A percentile compares a stretch with the other conserved stretches of the same genome.
phyloP scores from a whole-genome alignment of 371 early-diverging fungal species.

The Rhizopus microsporus region DNA sequence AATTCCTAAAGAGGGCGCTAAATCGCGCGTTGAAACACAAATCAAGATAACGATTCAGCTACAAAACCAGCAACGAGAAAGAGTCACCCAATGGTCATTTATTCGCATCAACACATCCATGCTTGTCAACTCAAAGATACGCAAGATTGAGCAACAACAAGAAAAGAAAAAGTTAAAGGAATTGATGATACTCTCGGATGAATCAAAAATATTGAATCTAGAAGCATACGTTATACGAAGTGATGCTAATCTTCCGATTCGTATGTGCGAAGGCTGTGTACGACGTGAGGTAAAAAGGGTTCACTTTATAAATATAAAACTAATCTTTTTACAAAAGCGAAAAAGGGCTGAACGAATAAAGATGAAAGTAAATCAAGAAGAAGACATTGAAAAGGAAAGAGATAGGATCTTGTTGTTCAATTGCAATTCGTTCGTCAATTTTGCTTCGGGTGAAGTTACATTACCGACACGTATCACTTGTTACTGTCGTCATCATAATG shows the following conservation, averaged over 20 bases:
- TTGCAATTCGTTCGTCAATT: constrained; percentile 77
- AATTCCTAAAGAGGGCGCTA: constrained; percentile 74
- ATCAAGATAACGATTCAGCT: constrained; percentile 85
- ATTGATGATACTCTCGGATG: constrained; percentile 21
- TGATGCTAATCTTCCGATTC: constrained; percentile 70
- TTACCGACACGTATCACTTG: constrained; percentile 91
- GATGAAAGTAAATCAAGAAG: constrained; percentile 28
- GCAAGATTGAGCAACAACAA: constrained; percentile 16
- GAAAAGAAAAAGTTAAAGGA: constrained; percentile 1
- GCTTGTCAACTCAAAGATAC: constrained; percentile 56
- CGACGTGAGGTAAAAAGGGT: constrained; percentile 66
- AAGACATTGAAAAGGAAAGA: constrained; percentile 57
- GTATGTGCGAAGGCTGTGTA: constrained; percentile 80
- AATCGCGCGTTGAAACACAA: constrained; percentile 92
- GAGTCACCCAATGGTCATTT: constrained; percentile 75
- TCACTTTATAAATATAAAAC: constrained; percentile 13
- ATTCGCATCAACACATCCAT: constrained; percentile 77
- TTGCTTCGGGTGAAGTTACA: constrained; percentile 80
- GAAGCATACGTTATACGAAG: constrained; percentile 81
- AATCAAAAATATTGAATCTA: constrained; percentile 55
- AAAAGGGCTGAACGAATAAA: constrained; percentile 51
- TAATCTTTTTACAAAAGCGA: constrained; percentile 22
- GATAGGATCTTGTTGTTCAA: constrained; percentile 79
- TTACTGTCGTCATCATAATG: constrained; percentile 90
- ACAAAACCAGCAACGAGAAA: constrained; percentile 66